Percentiles rank a stretch among this genome's conserved stretches.
phyloP scores from a whole-genome alignment of 148 eudicot species.

The Pharnaceum exiguum region DNA sequence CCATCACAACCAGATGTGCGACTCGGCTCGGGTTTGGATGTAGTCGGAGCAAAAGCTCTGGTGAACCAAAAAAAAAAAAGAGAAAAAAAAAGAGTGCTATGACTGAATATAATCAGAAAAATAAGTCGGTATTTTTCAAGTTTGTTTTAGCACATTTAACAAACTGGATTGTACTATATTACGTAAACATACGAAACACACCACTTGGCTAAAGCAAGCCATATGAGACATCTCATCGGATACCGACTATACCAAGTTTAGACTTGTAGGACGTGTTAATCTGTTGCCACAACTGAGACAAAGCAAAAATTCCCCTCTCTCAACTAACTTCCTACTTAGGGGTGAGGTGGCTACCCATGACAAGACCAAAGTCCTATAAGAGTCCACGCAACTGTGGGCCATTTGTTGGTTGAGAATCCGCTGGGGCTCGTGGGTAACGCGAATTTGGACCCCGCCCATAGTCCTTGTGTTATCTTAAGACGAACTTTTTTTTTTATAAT shows the following conservation, averaged over 20 bases:
- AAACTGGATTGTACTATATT: too few species aligned
- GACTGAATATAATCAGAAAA: too few species aligned
- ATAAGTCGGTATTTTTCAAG: too few species aligned
- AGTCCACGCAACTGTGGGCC: constrained; percentile 22
- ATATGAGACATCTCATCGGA: constrained; percentile 17
- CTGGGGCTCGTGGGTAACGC: constrained; percentile 33
- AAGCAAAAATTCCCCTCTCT: neutral
- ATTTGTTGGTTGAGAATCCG: constrained; percentile 24
- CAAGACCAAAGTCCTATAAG: constrained; percentile 9
- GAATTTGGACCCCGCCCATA: constrained; percentile 1
- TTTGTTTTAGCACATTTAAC: too few species aligned
- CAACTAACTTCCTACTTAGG: constrained; percentile 12
- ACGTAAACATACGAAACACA: too few species aligned
- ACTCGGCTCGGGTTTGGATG: too few species aligned
- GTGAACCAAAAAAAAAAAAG: too few species aligned
- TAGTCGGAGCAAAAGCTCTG: too few species aligned
- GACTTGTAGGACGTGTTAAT: constrained; percentile 5
- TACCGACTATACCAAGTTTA: constrained; percentile 28
- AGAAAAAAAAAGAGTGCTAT: too few species aligned
- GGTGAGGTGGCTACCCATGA: constrained; percentile 17
- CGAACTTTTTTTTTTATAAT: neutral
- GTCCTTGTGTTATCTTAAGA: neutral
- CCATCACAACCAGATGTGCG: too few species aligned
- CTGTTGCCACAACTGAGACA: constrained; percentile 20
- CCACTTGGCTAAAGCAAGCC: constrained; percentile 6